Evolutionary conservation across 163 green algal species (phyloP).

Genomic region (Scenedesmus sp.): DNA sequence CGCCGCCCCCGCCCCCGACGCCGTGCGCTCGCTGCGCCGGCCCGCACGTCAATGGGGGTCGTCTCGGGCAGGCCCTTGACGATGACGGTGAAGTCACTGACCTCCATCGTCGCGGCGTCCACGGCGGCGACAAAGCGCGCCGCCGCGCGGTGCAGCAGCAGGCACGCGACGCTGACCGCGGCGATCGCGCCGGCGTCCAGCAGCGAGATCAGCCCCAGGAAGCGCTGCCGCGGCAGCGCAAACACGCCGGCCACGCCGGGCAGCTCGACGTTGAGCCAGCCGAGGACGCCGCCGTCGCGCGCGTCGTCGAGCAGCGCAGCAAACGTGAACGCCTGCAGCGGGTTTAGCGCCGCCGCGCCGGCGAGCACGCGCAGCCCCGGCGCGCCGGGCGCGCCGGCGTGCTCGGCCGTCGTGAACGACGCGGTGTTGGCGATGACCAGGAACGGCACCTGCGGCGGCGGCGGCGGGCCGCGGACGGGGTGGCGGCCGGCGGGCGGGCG

Average conservation of each 20-base stretch:
- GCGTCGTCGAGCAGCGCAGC: slow-evolving; percentile 55
- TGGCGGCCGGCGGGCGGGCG: no score
- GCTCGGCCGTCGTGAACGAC: slow-evolving; percentile 52
- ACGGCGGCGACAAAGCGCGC: slow-evolving; percentile 19
- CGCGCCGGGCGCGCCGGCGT: not conserved
- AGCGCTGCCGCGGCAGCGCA: slow-evolving; percentile 9
- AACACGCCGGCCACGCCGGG: slow-evolving; percentile 32
- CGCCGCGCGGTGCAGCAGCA: slow-evolving; percentile 20
- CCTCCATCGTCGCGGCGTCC: slow-evolving; percentile 48
- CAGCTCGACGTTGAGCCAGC: slow-evolving; percentile 45
- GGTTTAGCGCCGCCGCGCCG: slow-evolving; percentile 26
- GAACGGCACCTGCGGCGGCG: slow-evolving; percentile 46
- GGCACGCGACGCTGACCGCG: slow-evolving; percentile 43
- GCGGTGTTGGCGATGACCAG: slow-evolving; percentile 51
- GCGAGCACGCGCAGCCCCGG: slow-evolving; percentile 18
- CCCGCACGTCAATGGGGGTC: slow-evolving; percentile 43
- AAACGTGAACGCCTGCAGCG: slow-evolving; percentile 48
- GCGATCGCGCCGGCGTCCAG: slow-evolving; percentile 48
- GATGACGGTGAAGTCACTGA: slow-evolving; percentile 50
- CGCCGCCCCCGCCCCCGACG: no score
- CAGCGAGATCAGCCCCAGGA: slow-evolving; percentile 49
- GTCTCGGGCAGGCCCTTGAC: slow-evolving; percentile 54
- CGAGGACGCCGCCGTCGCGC: slow-evolving; percentile 55
- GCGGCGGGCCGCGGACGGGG: no score
- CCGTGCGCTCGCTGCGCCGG: no score